Evolutionary conservation across 176 grass and related monocot species (phyloP).

Genomic region (Raddia guianensis): DNA sequence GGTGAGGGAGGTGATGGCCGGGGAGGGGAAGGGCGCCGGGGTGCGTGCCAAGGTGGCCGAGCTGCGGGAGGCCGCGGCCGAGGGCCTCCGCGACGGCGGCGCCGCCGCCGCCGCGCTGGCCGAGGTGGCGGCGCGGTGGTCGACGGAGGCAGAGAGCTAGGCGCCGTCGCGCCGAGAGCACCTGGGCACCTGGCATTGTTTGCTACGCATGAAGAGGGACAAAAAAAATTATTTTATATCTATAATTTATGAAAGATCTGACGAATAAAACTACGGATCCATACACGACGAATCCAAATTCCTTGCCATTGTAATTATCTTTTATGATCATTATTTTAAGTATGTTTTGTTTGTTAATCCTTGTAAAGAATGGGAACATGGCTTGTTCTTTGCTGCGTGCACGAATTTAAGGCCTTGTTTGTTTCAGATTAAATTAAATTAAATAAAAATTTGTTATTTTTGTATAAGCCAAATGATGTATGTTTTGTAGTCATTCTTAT

Average conservation of each 20-base stretch:
- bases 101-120: neutral
- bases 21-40: constrained; percentile 24
- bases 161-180: neutral
- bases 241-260: neutral
- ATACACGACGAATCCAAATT: neutral
- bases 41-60: constrained; percentile 46
- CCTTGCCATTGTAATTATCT: no score
- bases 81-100: constrained; percentile 25
- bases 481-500: no score
- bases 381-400: no score
- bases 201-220: neutral
- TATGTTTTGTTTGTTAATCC: no score
- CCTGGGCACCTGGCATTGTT: neutral
- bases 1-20: constrained; percentile 50
- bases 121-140: constrained; percentile 35
- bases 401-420: no score
- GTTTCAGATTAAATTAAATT: no score
- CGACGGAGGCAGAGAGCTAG: neutral
- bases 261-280: neutral
- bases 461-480: no score
- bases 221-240: neutral
- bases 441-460: no score
- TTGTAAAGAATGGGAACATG: no score
- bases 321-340: no score
- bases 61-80: constrained; percentile 17